These are phyloP conservation scores for Inonotus obliquus DNA, from an alignment of 1,284 basidiomycete genomes.

Conservation along the genomic window DNA sequence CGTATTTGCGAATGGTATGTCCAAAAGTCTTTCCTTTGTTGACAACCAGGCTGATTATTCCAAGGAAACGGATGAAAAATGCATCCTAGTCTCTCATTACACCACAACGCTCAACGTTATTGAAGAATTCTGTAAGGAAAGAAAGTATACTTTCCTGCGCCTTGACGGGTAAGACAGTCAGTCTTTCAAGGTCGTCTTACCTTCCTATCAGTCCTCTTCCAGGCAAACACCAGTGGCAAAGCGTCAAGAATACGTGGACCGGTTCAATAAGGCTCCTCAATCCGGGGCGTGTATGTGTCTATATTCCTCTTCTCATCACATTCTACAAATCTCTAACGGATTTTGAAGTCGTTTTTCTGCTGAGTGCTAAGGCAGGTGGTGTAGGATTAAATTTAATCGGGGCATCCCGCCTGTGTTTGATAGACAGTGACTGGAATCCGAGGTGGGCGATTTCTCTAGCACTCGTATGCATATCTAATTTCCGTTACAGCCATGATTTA, in stretches of 20 bases:
- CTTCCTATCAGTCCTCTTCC: neutral
- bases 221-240: slow-evolving; percentile 79
- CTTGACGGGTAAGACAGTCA: slow-evolving; percentile 74
- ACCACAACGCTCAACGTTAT: slow-evolving; percentile 91
- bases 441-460: slow-evolving; percentile 42
- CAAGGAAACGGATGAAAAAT: slow-evolving; percentile 84
- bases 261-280: slow-evolving; percentile 75
- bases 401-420: slow-evolving; percentile 76
- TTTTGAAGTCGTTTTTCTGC: slow-evolving; percentile 80
- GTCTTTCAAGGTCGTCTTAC: neutral
- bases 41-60: neutral
- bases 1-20: slow-evolving; percentile 53
- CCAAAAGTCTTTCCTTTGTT: neutral
- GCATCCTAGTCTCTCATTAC: slow-evolving; percentile 87
- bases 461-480: slow-evolving; percentile 3
- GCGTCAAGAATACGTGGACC: slow-evolving; percentile 79
- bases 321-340: slow-evolving; percentile 1
- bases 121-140: slow-evolving; percentile 79
- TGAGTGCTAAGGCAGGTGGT: slow-evolving; percentile 95
- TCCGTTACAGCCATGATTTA: slow-evolving; percentile 66
- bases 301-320: neutral
- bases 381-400: slow-evolving; percentile 93
- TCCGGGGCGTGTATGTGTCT: slow-evolving; percentile 53
- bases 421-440: slow-evolving; percentile 97
- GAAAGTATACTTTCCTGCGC: slow-evolving; percentile 75